Base-by-base conservation (phyloP, 2,329 filamentous ascomycete genomes). In the Emergomyces orientalis region DNA sequence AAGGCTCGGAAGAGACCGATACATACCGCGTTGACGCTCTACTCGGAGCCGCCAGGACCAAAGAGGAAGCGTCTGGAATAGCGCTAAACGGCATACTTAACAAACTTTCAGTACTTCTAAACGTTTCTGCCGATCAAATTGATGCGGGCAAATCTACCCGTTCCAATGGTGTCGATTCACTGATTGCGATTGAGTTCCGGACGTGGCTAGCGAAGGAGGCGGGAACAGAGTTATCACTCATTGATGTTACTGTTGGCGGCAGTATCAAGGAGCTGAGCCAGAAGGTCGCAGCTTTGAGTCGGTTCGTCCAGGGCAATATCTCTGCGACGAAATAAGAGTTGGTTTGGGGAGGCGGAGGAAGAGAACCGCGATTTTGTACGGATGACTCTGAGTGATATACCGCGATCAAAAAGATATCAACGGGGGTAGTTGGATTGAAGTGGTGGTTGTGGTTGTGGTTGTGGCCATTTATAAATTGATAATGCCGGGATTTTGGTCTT, bases 151-250 rank as follows among this genome's bases (percentile, higher is more conserved):
- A 69, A 34, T 63, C 65, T 13, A 69, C 71, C 25, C 65, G 67
- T 1, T 68, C 67, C 39, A 67, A 67, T 22, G 62, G 65, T 13
- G 71, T 73, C 49, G 71, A 73, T 43, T 71, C 69, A 2, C 66
- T 73, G 14, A 67, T 73, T 25, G 69, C 70, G 5, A 71, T 73
- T 67, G 71, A 72, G 56, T 73, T 73, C 49, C 65, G 67, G 19
- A 71, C 65, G 1, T 73, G 71, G 71, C 66, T 72, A 17, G 64
- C 67, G 8, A 72, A 70, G 32, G 69, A 71, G 30, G 61, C 72
- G 19, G 65, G 65, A 39, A 69, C 71, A 1, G 71, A 73, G 54
- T 56, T 63, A 22, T 54, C 63, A 5, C 39, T 65, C 11, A 34
- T 65, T 19, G 65, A 67, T 17, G 63, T 69, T 51, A 62, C 67